A percentile compares a stretch with the other conserved stretches of the same genome.
These are phyloP conservation scores for Calamus simplicifolius DNA, from an alignment of 176 grass and related monocot genomes.

Conservation along the genomic window DNA sequence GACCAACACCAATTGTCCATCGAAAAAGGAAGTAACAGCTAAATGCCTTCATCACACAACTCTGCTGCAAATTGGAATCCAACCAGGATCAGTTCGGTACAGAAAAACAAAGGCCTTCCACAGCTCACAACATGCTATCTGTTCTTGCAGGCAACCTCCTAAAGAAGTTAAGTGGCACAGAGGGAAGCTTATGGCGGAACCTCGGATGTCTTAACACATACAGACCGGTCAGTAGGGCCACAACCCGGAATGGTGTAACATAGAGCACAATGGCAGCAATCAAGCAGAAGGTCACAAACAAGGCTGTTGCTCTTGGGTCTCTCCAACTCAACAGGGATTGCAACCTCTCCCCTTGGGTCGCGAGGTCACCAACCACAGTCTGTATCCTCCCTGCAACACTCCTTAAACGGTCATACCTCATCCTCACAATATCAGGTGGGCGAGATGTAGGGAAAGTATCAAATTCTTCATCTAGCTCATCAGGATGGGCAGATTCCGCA, in stretches of 20 bases:
- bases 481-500: slow-evolving; percentile 39
- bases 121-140: slow-evolving; percentile 42
- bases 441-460: slow-evolving; percentile 56
- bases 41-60: too few relatives aligned
- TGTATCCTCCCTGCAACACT: slow-evolving; percentile 53
- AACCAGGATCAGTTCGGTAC: too few relatives aligned
- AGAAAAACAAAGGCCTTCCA: too few relatives aligned
- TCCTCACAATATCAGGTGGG: slow-evolving; percentile 33
- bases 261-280: slow-evolving; percentile 46
- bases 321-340: slow-evolving; percentile 61
- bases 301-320: slow-evolving; percentile 39
- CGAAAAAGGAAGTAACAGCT: too few relatives aligned
- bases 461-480: slow-evolving; percentile 64
- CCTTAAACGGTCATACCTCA: slow-evolving; percentile 47
- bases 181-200: slow-evolving; percentile 56
- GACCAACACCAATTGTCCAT: too few relatives aligned
- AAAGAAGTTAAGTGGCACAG: slow-evolving; percentile 62
- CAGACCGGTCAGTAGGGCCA: slow-evolving; percentile 41
- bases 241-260: slow-evolving; percentile 46
- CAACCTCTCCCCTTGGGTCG: slow-evolving; percentile 58
- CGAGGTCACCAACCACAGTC: slow-evolving; percentile 53
- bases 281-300: slow-evolving; percentile 57
- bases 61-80: too few relatives aligned
- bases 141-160: slow-evolving; percentile 57
- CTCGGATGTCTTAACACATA: slow-evolving; percentile 56